phyloP scores from a whole-genome alignment of 2,329 filamentous ascomycete species.

The Simplicillium aogashimaense region DNA sequence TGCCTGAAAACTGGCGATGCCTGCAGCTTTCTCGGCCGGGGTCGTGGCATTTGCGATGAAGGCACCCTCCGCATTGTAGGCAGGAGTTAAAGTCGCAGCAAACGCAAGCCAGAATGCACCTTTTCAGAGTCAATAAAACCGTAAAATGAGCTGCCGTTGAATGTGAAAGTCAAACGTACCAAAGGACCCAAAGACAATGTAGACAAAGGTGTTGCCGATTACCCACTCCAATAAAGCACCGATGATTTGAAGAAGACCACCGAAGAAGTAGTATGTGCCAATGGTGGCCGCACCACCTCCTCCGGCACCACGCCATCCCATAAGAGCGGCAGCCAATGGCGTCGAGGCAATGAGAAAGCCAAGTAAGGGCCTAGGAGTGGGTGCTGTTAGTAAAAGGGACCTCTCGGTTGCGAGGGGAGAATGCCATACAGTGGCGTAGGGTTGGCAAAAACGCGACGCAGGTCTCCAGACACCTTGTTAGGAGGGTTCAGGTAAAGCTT shows the following conservation, averaged over 20 bases:
- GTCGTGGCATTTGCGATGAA: slow-evolving; percentile 3
- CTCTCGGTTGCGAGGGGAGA: background rate
- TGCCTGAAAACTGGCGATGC: slow-evolving; percentile 31
- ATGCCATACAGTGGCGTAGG: slow-evolving; percentile 35
- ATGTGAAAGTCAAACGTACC: background rate
- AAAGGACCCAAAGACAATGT: slow-evolving; percentile 33
- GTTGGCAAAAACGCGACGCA: slow-evolving; percentile 42
- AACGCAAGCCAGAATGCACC: slow-evolving; percentile 4
- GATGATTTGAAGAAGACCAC: slow-evolving; percentile 35
- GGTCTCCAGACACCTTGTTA: slow-evolving; percentile 33
- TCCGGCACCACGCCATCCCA: background rate
- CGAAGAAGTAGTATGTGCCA: slow-evolving; percentile 32
- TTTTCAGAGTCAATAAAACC: too few relatives aligned
- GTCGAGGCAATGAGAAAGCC: background rate
- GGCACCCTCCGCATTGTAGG: slow-evolving; percentile 1
- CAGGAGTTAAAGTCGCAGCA: background rate
- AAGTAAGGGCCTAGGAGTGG: background rate
- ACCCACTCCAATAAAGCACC: slow-evolving; percentile 38
- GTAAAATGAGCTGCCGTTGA: too few relatives aligned
- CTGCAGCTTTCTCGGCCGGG: slow-evolving; percentile 2
- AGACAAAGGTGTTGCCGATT: slow-evolving; percentile 42
- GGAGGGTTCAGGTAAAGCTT: slow-evolving; percentile 45
- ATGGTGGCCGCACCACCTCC: background rate
- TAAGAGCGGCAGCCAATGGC: background rate
- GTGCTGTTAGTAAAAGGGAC: background rate